phyloP scores from a whole-genome alignment of 768 basidiomycete species.

The Termitomyces eurrhizus region DNA sequence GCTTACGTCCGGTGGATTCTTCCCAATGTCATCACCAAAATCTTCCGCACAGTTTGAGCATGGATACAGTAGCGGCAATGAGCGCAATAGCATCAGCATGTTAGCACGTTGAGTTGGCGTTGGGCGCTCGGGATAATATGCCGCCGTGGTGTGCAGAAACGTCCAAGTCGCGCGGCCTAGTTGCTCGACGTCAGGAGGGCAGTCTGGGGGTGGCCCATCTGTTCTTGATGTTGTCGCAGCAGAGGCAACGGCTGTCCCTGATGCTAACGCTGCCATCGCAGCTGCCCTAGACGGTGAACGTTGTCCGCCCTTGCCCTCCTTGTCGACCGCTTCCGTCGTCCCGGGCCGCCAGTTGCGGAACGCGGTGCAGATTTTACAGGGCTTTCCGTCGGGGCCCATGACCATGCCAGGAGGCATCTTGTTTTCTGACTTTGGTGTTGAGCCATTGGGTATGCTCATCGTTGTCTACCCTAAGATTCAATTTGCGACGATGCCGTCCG shows the following conservation, averaged over 20 bases:
- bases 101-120: slow-evolving; percentile 70
- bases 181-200: slow-evolving; percentile 87
- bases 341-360: slow-evolving; percentile 67
- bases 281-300: slow-evolving; percentile 19
- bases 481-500: background rate
- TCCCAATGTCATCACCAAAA: slow-evolving; percentile 66
- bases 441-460: slow-evolving; percentile 5
- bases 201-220: slow-evolving; percentile 52
- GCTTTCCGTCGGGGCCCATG: slow-evolving; percentile 90
- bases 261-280: slow-evolving; percentile 24
- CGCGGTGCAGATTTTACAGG: slow-evolving; percentile 88
- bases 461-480: background rate
- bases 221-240: slow-evolving; percentile 22
- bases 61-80: slow-evolving; percentile 83
- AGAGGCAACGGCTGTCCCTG: slow-evolving; percentile 18
- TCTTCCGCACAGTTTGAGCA: slow-evolving; percentile 84
- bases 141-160: slow-evolving; percentile 92
- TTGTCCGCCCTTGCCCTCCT: slow-evolving; percentile 18
- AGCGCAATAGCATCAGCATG: slow-evolving; percentile 77
- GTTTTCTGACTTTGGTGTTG: slow-evolving; percentile 2
- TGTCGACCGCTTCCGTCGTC: slow-evolving; percentile 25
- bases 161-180: slow-evolving; percentile 95
- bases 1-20: slow-evolving; percentile 74
- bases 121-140: slow-evolving; percentile 89
- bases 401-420: slow-evolving; percentile 79